Conservation (phyloP, 768 basidiomycete genomes). For the Panaeolus cyanescens region DNA sequence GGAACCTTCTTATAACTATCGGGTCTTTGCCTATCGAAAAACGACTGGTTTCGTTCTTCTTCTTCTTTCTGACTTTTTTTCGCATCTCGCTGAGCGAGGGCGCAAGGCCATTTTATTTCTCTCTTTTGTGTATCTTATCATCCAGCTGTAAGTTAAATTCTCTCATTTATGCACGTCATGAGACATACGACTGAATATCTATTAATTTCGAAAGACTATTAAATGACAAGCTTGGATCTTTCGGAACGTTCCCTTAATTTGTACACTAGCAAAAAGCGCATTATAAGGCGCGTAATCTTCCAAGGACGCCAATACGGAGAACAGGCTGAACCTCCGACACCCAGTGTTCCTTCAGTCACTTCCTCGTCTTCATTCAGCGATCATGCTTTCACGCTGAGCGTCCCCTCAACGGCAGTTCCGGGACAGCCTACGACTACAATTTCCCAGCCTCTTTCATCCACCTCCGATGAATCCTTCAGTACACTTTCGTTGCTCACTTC, state of each 20-base stretch:
- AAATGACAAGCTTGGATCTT: not conserved
- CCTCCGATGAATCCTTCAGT: not conserved
- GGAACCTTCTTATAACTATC: not conserved
- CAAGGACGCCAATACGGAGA: not conserved
- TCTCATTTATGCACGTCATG: not conserved
- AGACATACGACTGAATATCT: not conserved
- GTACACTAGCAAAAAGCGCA: not conserved
- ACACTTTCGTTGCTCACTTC: not conserved
- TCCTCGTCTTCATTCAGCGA: not conserved
- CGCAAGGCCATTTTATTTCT: not conserved
- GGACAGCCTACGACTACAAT: not conserved
- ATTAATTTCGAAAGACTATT: not conserved
- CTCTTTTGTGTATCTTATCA: not conserved
- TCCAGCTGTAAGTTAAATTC: not conserved
- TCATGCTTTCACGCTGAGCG: not conserved
- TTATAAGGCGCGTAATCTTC: not conserved
- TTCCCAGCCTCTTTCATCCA: not conserved
- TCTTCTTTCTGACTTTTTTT: not conserved
- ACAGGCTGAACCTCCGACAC: not conserved
- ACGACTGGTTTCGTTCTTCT: not conserved
- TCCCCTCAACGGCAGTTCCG: not conserved
- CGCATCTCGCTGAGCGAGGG: slow-evolving; percentile 2
- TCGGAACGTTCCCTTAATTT: not conserved
- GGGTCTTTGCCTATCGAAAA: not conserved
- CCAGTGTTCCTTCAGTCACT: not conserved